Conservation (phyloP, 2,329 filamentous ascomycete species). For the Sordariomycetes sp. region DNA sequence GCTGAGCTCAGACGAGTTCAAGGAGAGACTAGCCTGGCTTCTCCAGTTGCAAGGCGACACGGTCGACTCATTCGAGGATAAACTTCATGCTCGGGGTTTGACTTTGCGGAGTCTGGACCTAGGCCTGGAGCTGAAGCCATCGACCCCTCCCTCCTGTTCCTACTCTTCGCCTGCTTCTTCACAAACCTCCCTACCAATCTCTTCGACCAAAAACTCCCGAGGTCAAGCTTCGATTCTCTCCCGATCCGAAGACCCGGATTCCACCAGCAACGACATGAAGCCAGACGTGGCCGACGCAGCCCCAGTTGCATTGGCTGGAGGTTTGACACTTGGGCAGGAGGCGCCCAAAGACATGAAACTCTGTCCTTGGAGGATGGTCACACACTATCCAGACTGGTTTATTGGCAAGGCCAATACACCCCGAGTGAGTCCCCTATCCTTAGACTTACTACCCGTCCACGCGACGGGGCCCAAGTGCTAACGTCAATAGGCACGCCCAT, state of each 20-base stretch:
- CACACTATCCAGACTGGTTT: slow-evolving; percentile 45
- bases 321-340: background rate
- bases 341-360: slow-evolving; percentile 18
- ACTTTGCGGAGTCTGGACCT: background rate
- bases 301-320: background rate
- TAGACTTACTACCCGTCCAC: background rate
- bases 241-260: background rate
- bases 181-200: background rate
- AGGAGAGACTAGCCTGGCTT: background rate
- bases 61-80: background rate
- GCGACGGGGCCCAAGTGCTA: background rate
- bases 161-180: background rate
- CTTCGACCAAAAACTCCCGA: background rate
- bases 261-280: background rate
- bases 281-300: background rate
- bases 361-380: slow-evolving; percentile 37
- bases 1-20: background rate
- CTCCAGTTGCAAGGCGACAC: background rate
- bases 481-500: slow-evolving; percentile 21
- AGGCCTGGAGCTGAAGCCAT: background rate
- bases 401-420: slow-evolving; percentile 38
- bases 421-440: slow-evolving; percentile 18
- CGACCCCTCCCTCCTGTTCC: background rate
- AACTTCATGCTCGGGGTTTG: background rate
- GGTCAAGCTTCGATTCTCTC: background rate